Conservation (phyloP, 257 asterid species). For the Plectranthus barbatus region DNA sequence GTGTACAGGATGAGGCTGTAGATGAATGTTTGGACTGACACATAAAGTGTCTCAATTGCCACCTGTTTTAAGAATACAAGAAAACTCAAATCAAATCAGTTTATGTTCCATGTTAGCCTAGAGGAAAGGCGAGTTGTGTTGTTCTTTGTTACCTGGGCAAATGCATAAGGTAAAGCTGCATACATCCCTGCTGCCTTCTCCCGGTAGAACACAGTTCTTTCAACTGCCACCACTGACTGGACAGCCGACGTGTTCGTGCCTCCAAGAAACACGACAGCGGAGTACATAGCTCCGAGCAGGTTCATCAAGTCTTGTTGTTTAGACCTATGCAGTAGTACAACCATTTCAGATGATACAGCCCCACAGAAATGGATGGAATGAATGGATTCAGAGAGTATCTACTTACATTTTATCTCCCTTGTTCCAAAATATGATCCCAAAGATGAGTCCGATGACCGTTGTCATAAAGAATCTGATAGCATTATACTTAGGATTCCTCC, state of each 20-base stretch:
- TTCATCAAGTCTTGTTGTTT: slow-evolving; percentile 63
- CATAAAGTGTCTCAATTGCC: slow-evolving; percentile 56
- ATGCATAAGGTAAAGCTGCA: slow-evolving; percentile 74
- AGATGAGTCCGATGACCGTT: slow-evolving; percentile 45
- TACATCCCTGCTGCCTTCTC: slow-evolving; percentile 87
- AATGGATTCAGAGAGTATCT: neutral
- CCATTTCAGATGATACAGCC: neutral
- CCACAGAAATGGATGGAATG: no score
- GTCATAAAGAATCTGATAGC: slow-evolving; percentile 63
- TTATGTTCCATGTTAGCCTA: no score
- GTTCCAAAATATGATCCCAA: slow-evolving; percentile 69
- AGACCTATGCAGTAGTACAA: slow-evolving; percentile 33
- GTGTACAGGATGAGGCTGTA: slow-evolving; percentile 70
- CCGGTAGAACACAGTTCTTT: slow-evolving; percentile 77
- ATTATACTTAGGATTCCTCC: slow-evolving; percentile 72
- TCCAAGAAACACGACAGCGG: slow-evolving; percentile 80
- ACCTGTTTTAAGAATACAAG: slow-evolving; percentile 30
- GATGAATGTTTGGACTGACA: slow-evolving; percentile 48
- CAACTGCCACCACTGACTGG: slow-evolving; percentile 71
- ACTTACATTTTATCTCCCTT: slow-evolving; percentile 59
- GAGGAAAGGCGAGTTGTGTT: neutral
- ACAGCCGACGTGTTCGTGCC: slow-evolving; percentile 70
- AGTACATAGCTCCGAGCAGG: slow-evolving; percentile 67
- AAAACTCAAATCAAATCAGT: neutral
- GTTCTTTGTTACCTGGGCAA: slow-evolving; percentile 37